Percentiles rank a stretch among this genome's conserved stretches.
Evolutionary conservation across 1,284 basidiomycete genomes (phyloP).

Genomic region (Ustilago loliicola): DNA sequence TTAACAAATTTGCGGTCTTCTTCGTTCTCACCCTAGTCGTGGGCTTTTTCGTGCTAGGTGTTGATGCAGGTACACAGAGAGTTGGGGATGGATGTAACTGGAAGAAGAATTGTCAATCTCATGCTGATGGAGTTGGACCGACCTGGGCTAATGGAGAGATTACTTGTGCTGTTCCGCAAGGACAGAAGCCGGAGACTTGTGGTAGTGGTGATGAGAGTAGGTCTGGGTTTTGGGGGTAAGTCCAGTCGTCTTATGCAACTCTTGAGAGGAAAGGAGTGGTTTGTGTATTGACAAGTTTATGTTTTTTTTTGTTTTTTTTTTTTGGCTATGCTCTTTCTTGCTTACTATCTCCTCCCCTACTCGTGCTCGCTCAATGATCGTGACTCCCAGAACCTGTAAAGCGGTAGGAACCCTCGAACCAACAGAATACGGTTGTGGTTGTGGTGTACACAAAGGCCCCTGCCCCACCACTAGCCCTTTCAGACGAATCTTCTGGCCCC

Average conservation of each 20-base stretch:
- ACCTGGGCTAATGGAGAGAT: slow-evolving; percentile 19
- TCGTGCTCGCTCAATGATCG: neutral
- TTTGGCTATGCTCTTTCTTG: too few relatives aligned
- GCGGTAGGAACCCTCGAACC: slow-evolving; percentile 21
- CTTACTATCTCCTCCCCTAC: neutral
- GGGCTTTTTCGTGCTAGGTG: neutral
- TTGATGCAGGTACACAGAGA: slow-evolving; percentile 12
- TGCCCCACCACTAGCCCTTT: slow-evolving; percentile 14
- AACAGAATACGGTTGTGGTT: slow-evolving; percentile 41
- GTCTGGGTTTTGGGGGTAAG: slow-evolving; percentile 34
- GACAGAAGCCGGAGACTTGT: slow-evolving; percentile 24
- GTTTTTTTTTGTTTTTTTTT: neutral
- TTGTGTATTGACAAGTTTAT: too few relatives aligned
- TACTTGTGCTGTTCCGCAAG: slow-evolving; percentile 32
- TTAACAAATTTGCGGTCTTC: neutral
- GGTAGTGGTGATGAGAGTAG: slow-evolving; percentile 2
- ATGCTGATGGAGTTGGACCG: slow-evolving; percentile 17
- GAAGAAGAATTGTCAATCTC: slow-evolving; percentile 24
- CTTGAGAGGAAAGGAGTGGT: too few relatives aligned
- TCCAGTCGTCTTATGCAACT: too few relatives aligned
- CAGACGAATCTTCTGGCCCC: slow-evolving; percentile 37
- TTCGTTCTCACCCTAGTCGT: neutral
- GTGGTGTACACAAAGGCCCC: slow-evolving; percentile 34
- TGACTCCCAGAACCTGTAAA: slow-evolving; percentile 24
- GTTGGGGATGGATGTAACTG: slow-evolving; percentile 36